Conservation (phyloP, 768 basidiomycete genomes). For the Russula emetica region DNA sequence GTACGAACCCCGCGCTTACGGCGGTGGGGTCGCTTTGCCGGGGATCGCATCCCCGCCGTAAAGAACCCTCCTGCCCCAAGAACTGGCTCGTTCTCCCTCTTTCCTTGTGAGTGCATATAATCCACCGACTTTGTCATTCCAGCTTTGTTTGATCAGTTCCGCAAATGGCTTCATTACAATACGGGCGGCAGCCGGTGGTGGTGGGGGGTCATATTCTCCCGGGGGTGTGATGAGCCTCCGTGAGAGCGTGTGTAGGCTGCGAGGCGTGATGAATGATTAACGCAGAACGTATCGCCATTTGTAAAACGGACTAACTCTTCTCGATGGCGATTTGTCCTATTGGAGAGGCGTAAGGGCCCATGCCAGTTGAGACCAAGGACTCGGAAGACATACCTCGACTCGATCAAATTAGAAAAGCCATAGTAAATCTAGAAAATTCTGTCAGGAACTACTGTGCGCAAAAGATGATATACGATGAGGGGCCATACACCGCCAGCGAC, state of each 20-base stretch:
- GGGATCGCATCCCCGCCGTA: slow-evolving; percentile 37
- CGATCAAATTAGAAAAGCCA: slow-evolving; percentile 63
- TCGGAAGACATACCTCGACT: slow-evolving; percentile 45
- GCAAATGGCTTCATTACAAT: slow-evolving; percentile 19
- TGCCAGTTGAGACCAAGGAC: slow-evolving; percentile 1
- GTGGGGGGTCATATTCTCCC: slow-evolving; percentile 19
- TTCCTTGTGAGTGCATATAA: slow-evolving; percentile 18
- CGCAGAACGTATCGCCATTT: background rate
- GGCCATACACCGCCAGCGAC: slow-evolving; percentile 59
- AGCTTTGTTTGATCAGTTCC: slow-evolving; percentile 22
- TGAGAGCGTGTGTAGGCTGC: slow-evolving; percentile 18
- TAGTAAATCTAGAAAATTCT: slow-evolving; percentile 45
- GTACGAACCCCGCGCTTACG: slow-evolving; percentile 7
- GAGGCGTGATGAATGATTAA: background rate
- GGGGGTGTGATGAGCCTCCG: slow-evolving; percentile 16
- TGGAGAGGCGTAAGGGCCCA: slow-evolving; percentile 8
- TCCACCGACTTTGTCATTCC: slow-evolving; percentile 24
- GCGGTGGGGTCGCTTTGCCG: slow-evolving; percentile 11
- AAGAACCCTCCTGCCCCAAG: slow-evolving; percentile 45
- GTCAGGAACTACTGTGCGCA: slow-evolving; percentile 28
- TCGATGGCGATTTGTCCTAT: slow-evolving; percentile 52
- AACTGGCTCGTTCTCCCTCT: slow-evolving; percentile 26
- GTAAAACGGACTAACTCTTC: slow-evolving; percentile 46
- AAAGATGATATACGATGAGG: background rate
- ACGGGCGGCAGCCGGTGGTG: slow-evolving; percentile 23